Conservation (phyloP, 106 monocot species). For the Xerophyta viscosa region DNA sequence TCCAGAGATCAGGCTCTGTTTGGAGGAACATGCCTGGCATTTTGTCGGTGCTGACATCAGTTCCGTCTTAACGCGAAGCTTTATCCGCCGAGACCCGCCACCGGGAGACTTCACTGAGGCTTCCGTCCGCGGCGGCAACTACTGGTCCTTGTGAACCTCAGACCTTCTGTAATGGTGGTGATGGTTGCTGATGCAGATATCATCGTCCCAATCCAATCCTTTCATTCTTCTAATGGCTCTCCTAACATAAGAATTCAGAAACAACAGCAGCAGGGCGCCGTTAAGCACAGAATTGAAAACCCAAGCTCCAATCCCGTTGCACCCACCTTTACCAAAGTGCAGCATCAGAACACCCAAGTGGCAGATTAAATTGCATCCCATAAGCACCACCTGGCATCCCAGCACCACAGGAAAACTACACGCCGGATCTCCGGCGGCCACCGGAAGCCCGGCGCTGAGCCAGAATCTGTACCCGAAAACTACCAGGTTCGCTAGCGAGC, state of each 20-base stretch:
- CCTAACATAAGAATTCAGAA: constrained; percentile 32
- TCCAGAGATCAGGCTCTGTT: too few relatives aligned
- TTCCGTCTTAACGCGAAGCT: too few relatives aligned
- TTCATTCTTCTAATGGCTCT: constrained; percentile 2
- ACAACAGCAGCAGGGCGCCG: constrained; percentile 39
- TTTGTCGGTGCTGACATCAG: too few relatives aligned
- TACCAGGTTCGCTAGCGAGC: constrained; percentile 63
- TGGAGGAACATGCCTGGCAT: too few relatives aligned
- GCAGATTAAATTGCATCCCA: constrained; percentile 55
- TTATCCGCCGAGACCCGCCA: too few relatives aligned
- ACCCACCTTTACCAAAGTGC: constrained; percentile 67
- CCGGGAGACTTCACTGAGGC: too few relatives aligned
- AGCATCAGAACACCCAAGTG: constrained; percentile 65
- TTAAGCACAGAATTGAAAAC: constrained; percentile 84
- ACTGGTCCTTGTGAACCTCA: constrained; percentile 7
- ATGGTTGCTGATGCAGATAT: constrained; percentile 8
- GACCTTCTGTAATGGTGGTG: too few relatives aligned
- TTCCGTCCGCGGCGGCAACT: too few relatives aligned
- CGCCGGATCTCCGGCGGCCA: constrained; percentile 9
- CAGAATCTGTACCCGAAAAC: constrained; percentile 83
- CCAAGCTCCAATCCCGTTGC: constrained; percentile 91
- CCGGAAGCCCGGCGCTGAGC: constrained; percentile 68
- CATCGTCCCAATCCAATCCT: constrained; percentile 17
- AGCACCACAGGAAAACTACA: constrained; percentile 33
- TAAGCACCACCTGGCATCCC: constrained; percentile 53